These are phyloP conservation scores for Flammula alnicola DNA, from an alignment of 1,284 basidiomycete genomes.

Conservation along the genomic window DNA sequence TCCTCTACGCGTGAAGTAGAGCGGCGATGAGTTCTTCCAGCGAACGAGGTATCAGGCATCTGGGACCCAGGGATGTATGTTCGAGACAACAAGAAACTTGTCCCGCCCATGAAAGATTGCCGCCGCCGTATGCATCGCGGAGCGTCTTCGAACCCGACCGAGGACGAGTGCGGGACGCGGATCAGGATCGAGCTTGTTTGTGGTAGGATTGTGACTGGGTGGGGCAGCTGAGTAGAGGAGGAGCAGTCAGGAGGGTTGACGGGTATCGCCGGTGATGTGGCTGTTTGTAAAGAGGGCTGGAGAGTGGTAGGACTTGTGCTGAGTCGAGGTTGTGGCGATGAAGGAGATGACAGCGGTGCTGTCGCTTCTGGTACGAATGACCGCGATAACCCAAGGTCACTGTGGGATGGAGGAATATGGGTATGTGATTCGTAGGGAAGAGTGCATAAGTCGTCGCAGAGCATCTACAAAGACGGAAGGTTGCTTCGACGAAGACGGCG, in stretches of 20 bases:
- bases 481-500: conserved; percentile 33
- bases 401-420: conserved; percentile 41
- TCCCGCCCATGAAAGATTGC: too few species aligned
- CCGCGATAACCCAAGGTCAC: conserved; percentile 38
- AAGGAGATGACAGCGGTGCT: conserved; percentile 4
- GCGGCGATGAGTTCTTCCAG: too few species aligned
- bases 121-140: too few species aligned
- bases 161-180: conserved; percentile 50
- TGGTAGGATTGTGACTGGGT: conserved; percentile 50
- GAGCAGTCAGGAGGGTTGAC: too few species aligned
- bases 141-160: too few species aligned
- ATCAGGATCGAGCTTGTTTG: conserved; percentile 61
- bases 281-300: background rate
- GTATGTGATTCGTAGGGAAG: conserved; percentile 44
- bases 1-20: too few species aligned
- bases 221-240: conserved; percentile 22
- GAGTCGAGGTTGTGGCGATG: conserved; percentile 8
- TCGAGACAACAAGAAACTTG: too few species aligned
- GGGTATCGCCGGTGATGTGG: background rate
- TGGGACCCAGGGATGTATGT: too few species aligned
- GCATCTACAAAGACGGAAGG: conserved; percentile 47
- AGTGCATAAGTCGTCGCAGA: conserved; percentile 58
- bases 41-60: too few species aligned
- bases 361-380: conserved; percentile 40
- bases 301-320: background rate